Base-by-base conservation (phyloP, 2,329 filamentous ascomycete genomes). In the Cladosporium cucumerinum region DNA sequence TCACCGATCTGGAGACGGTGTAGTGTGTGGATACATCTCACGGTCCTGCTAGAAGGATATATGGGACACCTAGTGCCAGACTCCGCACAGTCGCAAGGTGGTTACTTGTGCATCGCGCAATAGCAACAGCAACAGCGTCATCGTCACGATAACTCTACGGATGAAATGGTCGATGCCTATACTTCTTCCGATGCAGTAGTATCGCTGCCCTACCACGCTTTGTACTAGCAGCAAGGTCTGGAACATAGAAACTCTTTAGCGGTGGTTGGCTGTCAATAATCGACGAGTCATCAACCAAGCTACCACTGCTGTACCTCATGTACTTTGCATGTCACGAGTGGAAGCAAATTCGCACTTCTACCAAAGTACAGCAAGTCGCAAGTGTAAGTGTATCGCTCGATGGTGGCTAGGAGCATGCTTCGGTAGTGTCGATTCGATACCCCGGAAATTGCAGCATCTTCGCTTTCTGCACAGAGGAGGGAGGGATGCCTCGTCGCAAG, bases 271-370 rank as follows among this genome's bases (percentile, higher is more conserved):
- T 46, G 39, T 46, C 39, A 43, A 46, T 11, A 43, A 46, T 21
- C 39, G 18, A 46, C 39, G 39, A 46, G 39, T 46, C 39, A 46
- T 46, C n/a, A 12, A 46, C n/a, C 39, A 23, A 46, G 10, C 39
- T 46, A 46, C 23, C 39, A 12, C 39, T 46, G 2, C 39, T 23
- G 39, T 46, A 23, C 39, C 39, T 46, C 39, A 21, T 46, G 39
- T 46, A 54, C 51, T 54, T 54, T 54, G 51, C 51, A 30, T 14
- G 51, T 54, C 51, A 54, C 51, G 51, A 28, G 51, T 32, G 51
- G 12, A 30, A 54, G 18, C 51, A 54, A 30, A 54, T 11, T 54
- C 30, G 18, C 6, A 28, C 26, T 54, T 21, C 16, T n/a, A 4
- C 26, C 54, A 57, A 57, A 57, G 28, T 36, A 34, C 36, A 21